A percentile compares a stretch with the other conserved stretches of the same genome.
phyloP scores from a whole-genome alignment of 2,329 filamentous ascomycete species.

The Venturia asperata region DNA sequence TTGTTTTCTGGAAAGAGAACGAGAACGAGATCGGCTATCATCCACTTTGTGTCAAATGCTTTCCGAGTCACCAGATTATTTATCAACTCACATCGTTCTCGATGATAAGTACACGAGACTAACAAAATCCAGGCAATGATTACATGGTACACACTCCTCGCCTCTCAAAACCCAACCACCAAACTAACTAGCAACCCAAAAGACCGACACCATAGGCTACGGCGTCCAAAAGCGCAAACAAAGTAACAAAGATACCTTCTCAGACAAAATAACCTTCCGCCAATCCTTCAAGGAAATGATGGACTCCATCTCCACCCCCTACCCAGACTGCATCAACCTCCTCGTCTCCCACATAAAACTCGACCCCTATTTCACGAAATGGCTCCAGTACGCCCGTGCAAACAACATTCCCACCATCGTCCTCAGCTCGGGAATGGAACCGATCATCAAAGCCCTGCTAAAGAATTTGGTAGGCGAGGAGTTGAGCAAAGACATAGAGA shows the following conservation, averaged over 20 bases:
- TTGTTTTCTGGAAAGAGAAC: neutral
- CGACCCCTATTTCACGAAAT: slow-evolving; percentile 81
- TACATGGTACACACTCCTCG: slow-evolving; percentile 47
- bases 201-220: slow-evolving; percentile 90
- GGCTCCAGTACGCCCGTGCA: slow-evolving; percentile 72
- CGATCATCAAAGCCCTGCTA: slow-evolving; percentile 79
- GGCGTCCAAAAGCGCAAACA: slow-evolving; percentile 62
- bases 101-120: neutral
- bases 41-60: neutral
- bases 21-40: too few relatives aligned
- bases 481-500: slow-evolving; percentile 71
- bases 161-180: slow-evolving; percentile 47
- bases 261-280: slow-evolving; percentile 64
- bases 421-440: slow-evolving; percentile 85
- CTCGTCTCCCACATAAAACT: slow-evolving; percentile 78
- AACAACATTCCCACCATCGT: slow-evolving; percentile 91
- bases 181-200: slow-evolving; percentile 30
- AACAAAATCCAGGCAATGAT: slow-evolving; percentile 49
- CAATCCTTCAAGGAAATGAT: slow-evolving; percentile 90
- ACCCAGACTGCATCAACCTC: slow-evolving; percentile 70
- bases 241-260: slow-evolving; percentile 70
- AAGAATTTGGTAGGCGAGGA: slow-evolving; percentile 74
- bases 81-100: neutral
- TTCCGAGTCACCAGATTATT: neutral
- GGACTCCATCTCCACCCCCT: slow-evolving; percentile 74